A percentile compares a stretch with the other conserved stretches of the same genome.
These are phyloP conservation scores for Puccinia horiana DNA, from an alignment of 1,284 basidiomycete species.

Conservation along the genomic window DNA sequence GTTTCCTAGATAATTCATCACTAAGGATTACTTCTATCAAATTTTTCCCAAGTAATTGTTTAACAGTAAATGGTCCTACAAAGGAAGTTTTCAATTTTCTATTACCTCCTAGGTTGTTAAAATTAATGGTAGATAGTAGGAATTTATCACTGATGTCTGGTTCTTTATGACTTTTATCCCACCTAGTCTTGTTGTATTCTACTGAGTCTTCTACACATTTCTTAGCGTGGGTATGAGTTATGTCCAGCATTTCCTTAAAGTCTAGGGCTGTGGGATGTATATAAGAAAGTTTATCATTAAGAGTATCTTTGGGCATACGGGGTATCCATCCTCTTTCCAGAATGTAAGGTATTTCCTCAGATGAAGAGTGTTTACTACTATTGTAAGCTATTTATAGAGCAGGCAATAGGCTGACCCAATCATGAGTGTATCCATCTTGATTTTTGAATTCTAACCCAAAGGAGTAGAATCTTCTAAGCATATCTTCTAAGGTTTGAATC, in stretches of 20 bases:
- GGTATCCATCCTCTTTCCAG: constrained; percentile 21
- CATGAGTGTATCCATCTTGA: constrained; percentile 25
- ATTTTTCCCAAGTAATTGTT: no score
- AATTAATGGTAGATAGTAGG: no score
- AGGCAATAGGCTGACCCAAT: constrained; percentile 29
- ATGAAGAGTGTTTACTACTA: background rate
- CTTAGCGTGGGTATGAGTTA: background rate
- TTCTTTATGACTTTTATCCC: constrained; percentile 7
- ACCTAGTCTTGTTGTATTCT: constrained; percentile 32
- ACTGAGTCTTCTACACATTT: constrained; percentile 18
- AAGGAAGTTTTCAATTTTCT: no score
- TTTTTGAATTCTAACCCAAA: constrained; percentile 32
- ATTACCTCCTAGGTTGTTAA: no score
- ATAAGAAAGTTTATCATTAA: background rate
- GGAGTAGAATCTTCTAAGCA: constrained; percentile 47
- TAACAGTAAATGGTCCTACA: no score
- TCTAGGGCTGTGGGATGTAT: background rate
- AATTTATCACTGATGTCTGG: no score
- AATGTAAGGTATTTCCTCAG: background rate
- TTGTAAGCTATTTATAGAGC: constrained; percentile 30
- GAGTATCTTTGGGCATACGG: background rate
- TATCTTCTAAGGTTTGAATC: constrained; percentile 55
- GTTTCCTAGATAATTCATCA: no score
- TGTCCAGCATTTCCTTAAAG: constrained; percentile 16
- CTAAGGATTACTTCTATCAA: no score